phyloP scores from a whole-genome alignment of 805 yeast genomes.

The Starmerella powellii region DNA sequence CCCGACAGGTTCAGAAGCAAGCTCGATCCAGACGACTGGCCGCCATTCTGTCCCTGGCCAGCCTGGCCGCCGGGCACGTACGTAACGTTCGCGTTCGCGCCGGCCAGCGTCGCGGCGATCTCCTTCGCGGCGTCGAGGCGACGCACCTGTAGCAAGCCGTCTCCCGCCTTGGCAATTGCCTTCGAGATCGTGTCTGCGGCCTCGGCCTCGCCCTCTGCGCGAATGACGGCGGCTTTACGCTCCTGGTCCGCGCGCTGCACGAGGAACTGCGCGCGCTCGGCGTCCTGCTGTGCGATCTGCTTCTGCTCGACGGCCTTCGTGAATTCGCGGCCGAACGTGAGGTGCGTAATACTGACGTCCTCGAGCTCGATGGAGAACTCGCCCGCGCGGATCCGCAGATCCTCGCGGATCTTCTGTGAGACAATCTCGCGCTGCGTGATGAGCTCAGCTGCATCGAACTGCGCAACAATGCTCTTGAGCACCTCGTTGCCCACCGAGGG shows the following conservation, averaged over 20 bases:
- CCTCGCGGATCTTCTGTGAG: conserved; percentile 76
- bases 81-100: conserved; percentile 64
- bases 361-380: conserved; percentile 88
- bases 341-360: conserved; percentile 94
- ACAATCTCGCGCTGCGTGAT: conserved; percentile 96
- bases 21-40: conserved; percentile 19
- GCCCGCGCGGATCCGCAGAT: conserved; percentile 64
- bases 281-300: conserved; percentile 98
- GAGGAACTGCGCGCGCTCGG: conserved; percentile 85
- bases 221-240: conserved; percentile 81
- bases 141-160: conserved; percentile 84
- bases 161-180: conserved; percentile 89
- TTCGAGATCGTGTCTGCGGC: conserved; percentile 90
- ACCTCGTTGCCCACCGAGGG: conserved; percentile 92
- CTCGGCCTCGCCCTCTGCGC: conserved; percentile 99
- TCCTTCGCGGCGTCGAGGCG: conserved; percentile 94
- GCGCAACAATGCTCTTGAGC: conserved; percentile 79
- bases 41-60: conserved; percentile 27
- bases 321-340: conserved; percentile 93
- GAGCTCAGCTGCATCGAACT: conserved; percentile 90
- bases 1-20: conserved; percentile 29
- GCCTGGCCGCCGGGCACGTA: conserved; percentile 54
- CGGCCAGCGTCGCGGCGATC: conserved; percentile 77
- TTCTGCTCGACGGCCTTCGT: conserved; percentile 98
- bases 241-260: conserved; percentile 97